Percentiles rank a stretch among this genome's conserved stretches.
phyloP scores from a whole-genome alignment of 1,139 yeast species.

The Blastobotrys capitulatus region DNA sequence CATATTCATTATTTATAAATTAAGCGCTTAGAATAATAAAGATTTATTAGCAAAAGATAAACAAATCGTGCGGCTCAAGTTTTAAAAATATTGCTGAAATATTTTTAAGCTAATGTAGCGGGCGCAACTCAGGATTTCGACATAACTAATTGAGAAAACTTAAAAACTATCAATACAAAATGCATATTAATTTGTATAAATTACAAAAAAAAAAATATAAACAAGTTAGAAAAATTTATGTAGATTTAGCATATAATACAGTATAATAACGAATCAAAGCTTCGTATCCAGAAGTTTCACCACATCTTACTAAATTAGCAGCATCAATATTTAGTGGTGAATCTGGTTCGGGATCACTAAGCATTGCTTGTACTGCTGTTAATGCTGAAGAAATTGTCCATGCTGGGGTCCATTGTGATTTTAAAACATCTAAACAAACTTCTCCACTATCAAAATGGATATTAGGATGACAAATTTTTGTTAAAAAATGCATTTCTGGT shows the following conservation, averaged over 20 bases:
- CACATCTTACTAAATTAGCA: constrained; percentile 64
- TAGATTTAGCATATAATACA: constrained; percentile 30
- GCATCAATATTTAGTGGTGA: constrained; percentile 83
- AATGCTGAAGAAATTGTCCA: constrained; percentile 74
- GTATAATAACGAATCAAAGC: constrained; percentile 61
- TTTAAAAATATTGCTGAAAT: too few relatives aligned
- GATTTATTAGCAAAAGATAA: too few relatives aligned
- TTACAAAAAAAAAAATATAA: too few relatives aligned
- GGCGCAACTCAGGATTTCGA: too few relatives aligned
- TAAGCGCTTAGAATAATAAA: too few relatives aligned
- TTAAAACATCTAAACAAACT: constrained; percentile 76
- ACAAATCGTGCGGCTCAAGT: too few relatives aligned
- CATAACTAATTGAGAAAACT: too few relatives aligned
- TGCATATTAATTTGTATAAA: too few relatives aligned
- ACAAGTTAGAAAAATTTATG: neutral
- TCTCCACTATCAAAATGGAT: constrained; percentile 67
- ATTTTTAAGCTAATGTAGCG: too few relatives aligned
- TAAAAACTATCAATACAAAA: too few relatives aligned
- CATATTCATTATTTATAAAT: too few relatives aligned
- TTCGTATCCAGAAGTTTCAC: constrained; percentile 52
- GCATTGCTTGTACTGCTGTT: constrained; percentile 61
- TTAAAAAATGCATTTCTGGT: constrained; percentile 52
- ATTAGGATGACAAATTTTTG: constrained; percentile 70
- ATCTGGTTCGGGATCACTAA: constrained; percentile 77
- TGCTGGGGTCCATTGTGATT: constrained; percentile 78